Conservation (phyloP, 257 asterid species). For the Nyctanthes arbortristis region DNA sequence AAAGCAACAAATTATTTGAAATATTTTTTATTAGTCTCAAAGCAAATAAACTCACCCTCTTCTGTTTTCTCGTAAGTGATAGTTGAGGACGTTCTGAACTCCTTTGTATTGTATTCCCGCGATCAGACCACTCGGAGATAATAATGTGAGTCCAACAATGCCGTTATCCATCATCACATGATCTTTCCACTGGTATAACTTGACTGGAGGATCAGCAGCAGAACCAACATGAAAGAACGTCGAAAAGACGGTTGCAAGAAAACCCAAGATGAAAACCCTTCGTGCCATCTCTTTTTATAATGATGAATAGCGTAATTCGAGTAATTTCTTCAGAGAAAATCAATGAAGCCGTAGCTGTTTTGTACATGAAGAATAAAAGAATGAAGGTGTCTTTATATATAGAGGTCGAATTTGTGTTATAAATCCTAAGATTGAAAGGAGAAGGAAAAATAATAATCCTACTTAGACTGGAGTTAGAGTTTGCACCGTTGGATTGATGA, state of each 20-base stretch:
- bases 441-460: too few species aligned
- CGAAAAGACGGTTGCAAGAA: background rate
- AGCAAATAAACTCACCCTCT: constrained; percentile 32
- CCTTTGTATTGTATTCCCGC: constrained; percentile 26
- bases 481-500: too few species aligned
- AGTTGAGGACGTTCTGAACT: constrained; percentile 20
- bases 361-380: too few species aligned
- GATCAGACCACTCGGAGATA: constrained; percentile 24
- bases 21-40: background rate
- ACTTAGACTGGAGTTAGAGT: too few species aligned
- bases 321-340: too few species aligned
- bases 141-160: constrained; percentile 20
- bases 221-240: background rate
- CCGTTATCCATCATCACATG: constrained; percentile 30
- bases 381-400: too few species aligned
- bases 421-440: too few species aligned
- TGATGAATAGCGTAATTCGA: background rate
- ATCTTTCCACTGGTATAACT: background rate
- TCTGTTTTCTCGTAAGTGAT: constrained; percentile 9
- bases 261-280: background rate
- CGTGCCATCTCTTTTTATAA: background rate
- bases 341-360: too few species aligned
- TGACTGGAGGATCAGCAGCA: background rate
- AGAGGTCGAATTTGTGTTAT: too few species aligned
- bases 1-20: background rate